Conservation (phyloP, 2,329 filamentous ascomycete genomes). For the Stagonosporopsis rhizophila region DNA sequence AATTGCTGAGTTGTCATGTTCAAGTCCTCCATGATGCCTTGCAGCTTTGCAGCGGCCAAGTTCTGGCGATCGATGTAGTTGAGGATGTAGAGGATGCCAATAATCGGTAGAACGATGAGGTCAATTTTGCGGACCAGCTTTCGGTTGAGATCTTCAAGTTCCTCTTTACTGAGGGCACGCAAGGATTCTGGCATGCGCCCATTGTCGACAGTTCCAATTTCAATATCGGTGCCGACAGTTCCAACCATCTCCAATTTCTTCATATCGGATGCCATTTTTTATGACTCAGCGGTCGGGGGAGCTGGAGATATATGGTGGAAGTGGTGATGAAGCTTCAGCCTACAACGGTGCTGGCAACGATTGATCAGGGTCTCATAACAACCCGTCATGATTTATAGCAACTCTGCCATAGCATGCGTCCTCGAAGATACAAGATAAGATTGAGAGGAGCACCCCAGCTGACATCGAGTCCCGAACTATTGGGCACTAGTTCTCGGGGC, state of each 20-base stretch:
- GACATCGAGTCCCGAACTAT: slow-evolving; percentile 10
- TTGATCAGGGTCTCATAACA: slow-evolving; percentile 10
- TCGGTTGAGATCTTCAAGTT: slow-evolving; percentile 22
- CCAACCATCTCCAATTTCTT: slow-evolving; percentile 15
- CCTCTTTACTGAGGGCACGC: slow-evolving; percentile 24
- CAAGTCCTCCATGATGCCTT: slow-evolving; percentile 31
- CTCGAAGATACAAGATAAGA: slow-evolving; percentile 10
- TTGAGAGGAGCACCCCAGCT: slow-evolving; percentile 19
- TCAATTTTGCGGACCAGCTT: slow-evolving; percentile 30
- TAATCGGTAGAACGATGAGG: slow-evolving; percentile 26
- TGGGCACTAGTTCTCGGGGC: slow-evolving; percentile 9
- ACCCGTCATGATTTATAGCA: slow-evolving; percentile 11
- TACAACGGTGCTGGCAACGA: slow-evolving; percentile 7
- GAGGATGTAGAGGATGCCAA: slow-evolving; percentile 29
- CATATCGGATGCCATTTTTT: slow-evolving; percentile 12
- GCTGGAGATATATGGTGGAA: neutral
- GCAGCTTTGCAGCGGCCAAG: slow-evolving; percentile 27
- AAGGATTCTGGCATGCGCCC: slow-evolving; percentile 25
- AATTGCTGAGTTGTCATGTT: slow-evolving; percentile 31
- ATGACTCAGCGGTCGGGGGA: slow-evolving; percentile 1
- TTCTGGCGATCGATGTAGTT: slow-evolving; percentile 34
- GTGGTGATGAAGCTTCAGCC: neutral
- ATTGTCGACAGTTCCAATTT: slow-evolving; percentile 10
- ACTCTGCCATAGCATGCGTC: slow-evolving; percentile 1
- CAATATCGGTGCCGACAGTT: slow-evolving; percentile 11